A percentile compares a stretch with the other conserved stretches of the same genome.
These are phyloP conservation scores for Botryobasidium botryosum DNA, from an alignment of 768 basidiomycete genomes.

Conservation along the genomic window DNA sequence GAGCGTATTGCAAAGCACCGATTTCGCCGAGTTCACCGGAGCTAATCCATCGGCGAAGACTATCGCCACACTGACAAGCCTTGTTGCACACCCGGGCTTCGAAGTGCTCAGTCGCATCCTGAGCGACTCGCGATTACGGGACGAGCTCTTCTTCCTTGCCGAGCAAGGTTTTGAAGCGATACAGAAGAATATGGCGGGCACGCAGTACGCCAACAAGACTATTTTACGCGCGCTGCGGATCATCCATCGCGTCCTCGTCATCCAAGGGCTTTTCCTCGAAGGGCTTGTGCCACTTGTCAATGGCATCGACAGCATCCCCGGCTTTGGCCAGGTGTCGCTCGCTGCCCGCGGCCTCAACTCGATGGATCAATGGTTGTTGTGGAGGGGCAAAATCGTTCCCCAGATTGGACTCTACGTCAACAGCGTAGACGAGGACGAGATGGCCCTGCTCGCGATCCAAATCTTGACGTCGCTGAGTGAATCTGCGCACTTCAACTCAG, in stretches of 20 bases:
- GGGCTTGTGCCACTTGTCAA: slow-evolving; percentile 63
- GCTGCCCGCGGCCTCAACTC: slow-evolving; percentile 28
- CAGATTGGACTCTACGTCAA: slow-evolving; percentile 68
- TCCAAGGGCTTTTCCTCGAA: slow-evolving; percentile 81
- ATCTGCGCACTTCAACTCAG: slow-evolving; percentile 35
- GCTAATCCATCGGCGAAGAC: not conserved
- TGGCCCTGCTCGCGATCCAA: slow-evolving; percentile 59
- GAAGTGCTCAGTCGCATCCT: slow-evolving; percentile 69
- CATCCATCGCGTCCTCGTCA: slow-evolving; percentile 59
- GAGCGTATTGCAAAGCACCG: slow-evolving; percentile 32
- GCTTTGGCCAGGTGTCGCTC: slow-evolving; percentile 17
- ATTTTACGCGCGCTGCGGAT: slow-evolving; percentile 72
- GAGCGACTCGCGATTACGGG: slow-evolving; percentile 53
- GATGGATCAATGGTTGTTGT: slow-evolving; percentile 60
- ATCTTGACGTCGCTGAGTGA: slow-evolving; percentile 51
- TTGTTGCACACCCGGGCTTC: slow-evolving; percentile 67
- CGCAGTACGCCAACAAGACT: slow-evolving; percentile 48
- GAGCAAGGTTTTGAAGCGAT: slow-evolving; percentile 67
- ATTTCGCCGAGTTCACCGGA: not conserved
- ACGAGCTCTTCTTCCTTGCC: slow-evolving; percentile 58
- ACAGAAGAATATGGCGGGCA: slow-evolving; percentile 37
- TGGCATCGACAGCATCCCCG: slow-evolving; percentile 35
- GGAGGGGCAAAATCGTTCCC: slow-evolving; percentile 53
- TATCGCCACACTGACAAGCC: slow-evolving; percentile 21
- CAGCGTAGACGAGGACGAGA: slow-evolving; percentile 46